These are phyloP conservation scores for Saksenaea oblongispora DNA, from an alignment of 371 early-diverging fungal species.

Conservation along the genomic window DNA sequence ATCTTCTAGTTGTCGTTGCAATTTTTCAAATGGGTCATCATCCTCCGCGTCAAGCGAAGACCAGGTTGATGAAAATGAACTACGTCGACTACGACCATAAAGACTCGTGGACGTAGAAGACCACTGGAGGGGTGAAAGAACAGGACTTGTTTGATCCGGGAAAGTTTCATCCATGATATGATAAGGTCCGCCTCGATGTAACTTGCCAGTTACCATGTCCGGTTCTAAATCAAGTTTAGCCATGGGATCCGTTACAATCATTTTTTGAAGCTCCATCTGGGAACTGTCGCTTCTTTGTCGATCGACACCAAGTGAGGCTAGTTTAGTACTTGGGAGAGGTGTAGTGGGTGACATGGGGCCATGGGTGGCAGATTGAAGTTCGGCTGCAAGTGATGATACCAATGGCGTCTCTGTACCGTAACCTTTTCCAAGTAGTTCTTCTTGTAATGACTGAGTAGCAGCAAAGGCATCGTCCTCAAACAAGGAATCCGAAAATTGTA, in stretches of 20 bases:
- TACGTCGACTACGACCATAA: constrained; percentile 39
- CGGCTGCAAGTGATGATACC: constrained; percentile 52
- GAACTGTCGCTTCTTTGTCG: neutral
- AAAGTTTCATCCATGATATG: constrained; percentile 11
- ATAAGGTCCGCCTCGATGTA: neutral
- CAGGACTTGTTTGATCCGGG: constrained; percentile 26
- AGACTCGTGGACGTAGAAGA: constrained; percentile 22
- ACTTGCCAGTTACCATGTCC: neutral
- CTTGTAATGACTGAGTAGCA: constrained; percentile 44
- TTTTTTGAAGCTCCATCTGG: constrained; percentile 4
- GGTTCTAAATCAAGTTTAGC: neutral
- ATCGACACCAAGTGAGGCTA: constrained; percentile 40
- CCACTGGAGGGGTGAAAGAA: constrained; percentile 35
- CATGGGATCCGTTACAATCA: neutral
- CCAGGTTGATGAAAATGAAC: constrained; percentile 44
- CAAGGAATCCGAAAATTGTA: constrained; percentile 17
- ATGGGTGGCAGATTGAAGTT: constrained; percentile 47
- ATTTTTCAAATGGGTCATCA: constrained; percentile 51
- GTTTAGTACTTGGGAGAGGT: constrained; percentile 22
- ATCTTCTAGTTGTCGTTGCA: constrained; percentile 51
- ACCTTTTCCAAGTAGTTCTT: constrained; percentile 50
- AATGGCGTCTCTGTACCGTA: constrained; percentile 36
- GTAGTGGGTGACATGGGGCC: constrained; percentile 23
- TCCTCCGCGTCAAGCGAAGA: constrained; percentile 36
- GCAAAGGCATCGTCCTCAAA: constrained; percentile 38